Percentiles rank a stretch among this genome's conserved stretches.
Evolutionary conservation across 108 stramenopile species (phyloP).

Genomic region (Skeletonema potamos): DNA sequence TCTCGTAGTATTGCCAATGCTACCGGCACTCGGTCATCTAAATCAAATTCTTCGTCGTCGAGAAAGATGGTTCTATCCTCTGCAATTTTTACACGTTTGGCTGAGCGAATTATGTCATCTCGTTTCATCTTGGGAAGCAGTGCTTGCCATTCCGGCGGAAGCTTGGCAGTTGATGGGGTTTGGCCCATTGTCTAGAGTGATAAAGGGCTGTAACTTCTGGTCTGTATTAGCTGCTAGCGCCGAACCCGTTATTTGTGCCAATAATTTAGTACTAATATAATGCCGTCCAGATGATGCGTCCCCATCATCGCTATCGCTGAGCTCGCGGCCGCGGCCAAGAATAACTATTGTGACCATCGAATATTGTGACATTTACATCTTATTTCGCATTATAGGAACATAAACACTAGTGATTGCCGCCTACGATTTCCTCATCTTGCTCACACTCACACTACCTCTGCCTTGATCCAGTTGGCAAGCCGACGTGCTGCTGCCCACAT

Average conservation of each 20-base stretch:
- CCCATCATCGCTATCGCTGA: no score
- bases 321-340: no score
- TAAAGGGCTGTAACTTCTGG: no score
- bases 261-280: no score
- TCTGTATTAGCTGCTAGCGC: no score
- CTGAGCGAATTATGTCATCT: conserved; percentile 31
- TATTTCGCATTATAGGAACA: no score
- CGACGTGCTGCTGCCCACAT: neutral
- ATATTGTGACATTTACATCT: no score
- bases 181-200: conserved; percentile 6
- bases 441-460: neutral
- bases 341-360: no score
- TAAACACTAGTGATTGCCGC: no score
- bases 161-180: conserved; percentile 16
- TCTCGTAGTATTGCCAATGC: conserved; percentile 32
- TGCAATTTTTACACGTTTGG: neutral
- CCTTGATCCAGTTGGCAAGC: neutral
- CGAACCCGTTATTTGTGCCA: no score
- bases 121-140: conserved; percentile 31
- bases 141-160: conserved; percentile 25
- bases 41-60: conserved; percentile 29
- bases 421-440: no score
- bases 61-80: conserved; percentile 16
- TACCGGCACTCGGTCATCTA: conserved; percentile 35
- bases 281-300: no score